phyloP scores from a whole-genome alignment of 805 yeast species.

The Nakazawaea ernobii region DNA sequence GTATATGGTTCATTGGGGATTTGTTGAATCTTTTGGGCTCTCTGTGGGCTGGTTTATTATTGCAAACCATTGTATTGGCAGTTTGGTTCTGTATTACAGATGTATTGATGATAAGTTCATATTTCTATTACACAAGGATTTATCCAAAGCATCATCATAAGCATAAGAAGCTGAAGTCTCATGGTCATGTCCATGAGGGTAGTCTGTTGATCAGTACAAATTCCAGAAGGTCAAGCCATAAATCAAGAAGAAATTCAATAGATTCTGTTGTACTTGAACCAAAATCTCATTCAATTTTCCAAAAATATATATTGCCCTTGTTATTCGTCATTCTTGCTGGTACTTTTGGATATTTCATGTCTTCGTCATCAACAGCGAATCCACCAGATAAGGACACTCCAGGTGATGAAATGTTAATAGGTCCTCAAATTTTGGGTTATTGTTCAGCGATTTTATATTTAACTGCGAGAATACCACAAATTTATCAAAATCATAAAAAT shows the following conservation, averaged over 20 bases:
- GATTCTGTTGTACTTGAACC: conserved; percentile 47
- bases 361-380: conserved; percentile 22
- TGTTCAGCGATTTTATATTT: conserved; percentile 62
- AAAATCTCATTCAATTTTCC: conserved; percentile 38
- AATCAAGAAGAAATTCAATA: conserved; percentile 39
- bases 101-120: conserved; percentile 48
- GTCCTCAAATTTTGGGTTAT: conserved; percentile 69
- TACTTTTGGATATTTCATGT: conserved; percentile 48
- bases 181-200: conserved; percentile 18
- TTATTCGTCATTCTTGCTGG: conserved; percentile 61
- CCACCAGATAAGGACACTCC: conserved; percentile 17
- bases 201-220: conserved; percentile 26
- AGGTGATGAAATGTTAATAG: conserved; percentile 29
- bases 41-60: conserved; percentile 62
- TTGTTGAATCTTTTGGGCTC: conserved; percentile 62
- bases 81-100: conserved; percentile 77
- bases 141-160: conserved; percentile 31
- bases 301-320: conserved; percentile 52
- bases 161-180: conserved; percentile 14
- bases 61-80: conserved; percentile 65
- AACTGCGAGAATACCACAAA: conserved; percentile 78
- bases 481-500: conserved; percentile 69
- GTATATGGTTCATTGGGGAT: conserved; percentile 72
- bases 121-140: conserved; percentile 47
- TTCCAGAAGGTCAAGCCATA: conserved; percentile 30